Percentiles rank a stretch among this genome's conserved stretches.
These are phyloP conservation scores for Ceratocystiopsis brevicomis DNA, from an alignment of 2,329 filamentous ascomycete species.

Conservation along the genomic window DNA sequence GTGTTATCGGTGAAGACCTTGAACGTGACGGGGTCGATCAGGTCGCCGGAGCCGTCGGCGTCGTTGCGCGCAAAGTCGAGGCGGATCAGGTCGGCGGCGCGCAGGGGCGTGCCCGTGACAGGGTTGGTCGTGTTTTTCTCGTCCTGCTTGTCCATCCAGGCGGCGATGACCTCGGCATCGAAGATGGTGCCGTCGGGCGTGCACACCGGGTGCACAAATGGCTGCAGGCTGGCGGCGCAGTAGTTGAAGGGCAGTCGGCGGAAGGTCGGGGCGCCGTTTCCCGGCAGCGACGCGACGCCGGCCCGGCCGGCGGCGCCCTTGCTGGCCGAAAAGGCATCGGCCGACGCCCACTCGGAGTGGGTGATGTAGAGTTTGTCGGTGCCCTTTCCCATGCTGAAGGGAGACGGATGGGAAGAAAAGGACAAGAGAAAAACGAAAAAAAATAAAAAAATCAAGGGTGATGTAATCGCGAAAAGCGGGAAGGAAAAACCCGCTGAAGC, in stretches of 20 bases:
- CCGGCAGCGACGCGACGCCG: conserved; percentile 10
- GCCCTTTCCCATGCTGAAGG: conserved; percentile 26
- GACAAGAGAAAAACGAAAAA: not conserved
- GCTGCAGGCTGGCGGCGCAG: conserved; percentile 87
- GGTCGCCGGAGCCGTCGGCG: conserved; percentile 53
- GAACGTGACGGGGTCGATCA: conserved; percentile 90
- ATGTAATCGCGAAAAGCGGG: too few species aligned
- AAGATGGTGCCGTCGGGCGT: conserved; percentile 76
- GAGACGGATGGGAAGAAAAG: too few species aligned
- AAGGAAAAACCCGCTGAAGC: too few species aligned
- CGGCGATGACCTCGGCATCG: conserved; percentile 81
- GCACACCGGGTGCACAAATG: conserved; percentile 88
- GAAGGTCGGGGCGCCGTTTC: conserved; percentile 31
- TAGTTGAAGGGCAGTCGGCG: conserved; percentile 92
- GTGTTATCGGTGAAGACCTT: conserved; percentile 98
- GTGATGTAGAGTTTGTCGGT: conserved; percentile 57
- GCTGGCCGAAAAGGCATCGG: conserved; percentile 72
- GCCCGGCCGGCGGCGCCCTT: conserved; percentile 35
- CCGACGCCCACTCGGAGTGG: conserved; percentile 91
- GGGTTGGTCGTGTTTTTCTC: conserved; percentile 70
- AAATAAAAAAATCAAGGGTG: too few species aligned
- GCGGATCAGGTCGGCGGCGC: conserved; percentile 68
- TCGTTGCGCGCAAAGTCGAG: conserved; percentile 86
- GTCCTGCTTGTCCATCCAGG: conserved; percentile 77
- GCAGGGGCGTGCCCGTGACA: conserved; percentile 61